Evolutionary conservation across 2,329 filamentous ascomycete species (phyloP).

Genomic region (Sporothrix brasiliensis): DNA sequence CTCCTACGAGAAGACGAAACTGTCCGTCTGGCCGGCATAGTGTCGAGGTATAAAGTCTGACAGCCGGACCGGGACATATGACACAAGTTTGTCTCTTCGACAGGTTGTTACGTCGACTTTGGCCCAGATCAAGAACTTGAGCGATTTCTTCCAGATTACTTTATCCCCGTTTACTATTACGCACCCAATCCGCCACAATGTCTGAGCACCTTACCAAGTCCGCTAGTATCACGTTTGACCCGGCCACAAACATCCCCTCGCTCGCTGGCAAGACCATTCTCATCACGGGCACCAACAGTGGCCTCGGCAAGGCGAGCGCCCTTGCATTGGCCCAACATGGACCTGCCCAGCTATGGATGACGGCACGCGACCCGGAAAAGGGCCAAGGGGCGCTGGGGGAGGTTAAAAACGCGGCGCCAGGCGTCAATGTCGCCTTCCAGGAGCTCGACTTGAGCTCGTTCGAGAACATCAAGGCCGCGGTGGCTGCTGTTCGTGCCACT

Average conservation of each 20-base stretch:
- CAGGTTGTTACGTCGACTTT: background rate
- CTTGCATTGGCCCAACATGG: slow-evolving; percentile 48
- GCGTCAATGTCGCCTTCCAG: slow-evolving; percentile 41
- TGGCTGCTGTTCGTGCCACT: slow-evolving; percentile 43
- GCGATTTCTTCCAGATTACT: background rate
- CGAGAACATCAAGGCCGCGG: slow-evolving; percentile 49
- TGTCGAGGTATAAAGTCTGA: background rate
- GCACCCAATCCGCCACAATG: background rate
- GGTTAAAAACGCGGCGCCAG: slow-evolving; percentile 40
- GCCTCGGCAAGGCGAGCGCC: slow-evolving; percentile 51
- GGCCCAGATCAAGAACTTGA: background rate
- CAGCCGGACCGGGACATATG: background rate
- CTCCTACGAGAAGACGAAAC: background rate
- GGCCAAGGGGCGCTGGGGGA: slow-evolving; percentile 45
- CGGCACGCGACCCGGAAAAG: slow-evolving; percentile 45
- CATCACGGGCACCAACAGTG: slow-evolving; percentile 53
- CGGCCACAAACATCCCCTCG: slow-evolving; percentile 45
- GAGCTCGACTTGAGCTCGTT: slow-evolving; percentile 52
- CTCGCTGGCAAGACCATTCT: slow-evolving; percentile 49
- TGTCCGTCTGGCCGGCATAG: background rate
- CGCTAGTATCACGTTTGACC: slow-evolving; percentile 39
- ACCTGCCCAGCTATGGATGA: slow-evolving; percentile 40
- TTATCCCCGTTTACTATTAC: background rate
- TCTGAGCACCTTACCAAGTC: background rate
- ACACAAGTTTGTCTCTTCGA: background rate